Percentiles rank a stretch among this genome's conserved stretches.
Evolutionary conservation across 495 filamentous ascomycete genomes (phyloP).

Genomic region (Glarea lozoyensis): DNA sequence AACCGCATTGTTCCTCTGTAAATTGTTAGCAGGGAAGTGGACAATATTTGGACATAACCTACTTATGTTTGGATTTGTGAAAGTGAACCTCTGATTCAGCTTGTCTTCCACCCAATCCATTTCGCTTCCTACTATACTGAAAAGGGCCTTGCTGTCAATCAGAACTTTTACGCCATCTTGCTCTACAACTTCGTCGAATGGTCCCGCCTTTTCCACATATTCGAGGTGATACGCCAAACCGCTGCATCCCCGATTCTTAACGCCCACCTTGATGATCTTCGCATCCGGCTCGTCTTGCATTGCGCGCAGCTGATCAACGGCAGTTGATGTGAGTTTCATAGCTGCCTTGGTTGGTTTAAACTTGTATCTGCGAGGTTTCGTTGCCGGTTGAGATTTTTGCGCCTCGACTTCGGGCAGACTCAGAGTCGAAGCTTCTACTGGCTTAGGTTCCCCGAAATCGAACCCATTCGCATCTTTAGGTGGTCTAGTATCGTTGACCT

Average conservation of each 20-base stretch:
- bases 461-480: constrained; percentile 29
- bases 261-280: constrained; percentile 87
- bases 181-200: constrained; percentile 86
- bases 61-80: constrained; percentile 98
- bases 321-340: constrained; percentile 72
- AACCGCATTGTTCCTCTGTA: constrained; percentile 92
- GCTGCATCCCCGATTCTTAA: constrained; percentile 92
- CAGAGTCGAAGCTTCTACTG: constrained; percentile 16
- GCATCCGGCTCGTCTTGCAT: constrained; percentile 76
- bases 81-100: constrained; percentile 80
- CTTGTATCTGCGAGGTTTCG: constrained; percentile 40
- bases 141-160: constrained; percentile 92
- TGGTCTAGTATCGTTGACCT: constrained; percentile 45
- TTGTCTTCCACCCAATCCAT: constrained; percentile 99
- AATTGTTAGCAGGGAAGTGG: constrained; percentile 26
- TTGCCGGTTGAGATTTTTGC: constrained; percentile 45
- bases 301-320: constrained; percentile 63
- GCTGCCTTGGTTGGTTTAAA: constrained; percentile 83
- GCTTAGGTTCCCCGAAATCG: constrained; percentile 7
- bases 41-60: constrained; percentile 32
- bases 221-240: constrained; percentile 93
- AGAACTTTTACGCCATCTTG: constrained; percentile 94
- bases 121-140: constrained; percentile 96
- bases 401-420: constrained; percentile 51
- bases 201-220: constrained; percentile 82